A percentile compares a stretch with the other conserved stretches of the same genome.
Evolutionary conservation across 108 stramenopile genomes (phyloP).

Genomic region (Cyclostephanos tholiformis): DNA sequence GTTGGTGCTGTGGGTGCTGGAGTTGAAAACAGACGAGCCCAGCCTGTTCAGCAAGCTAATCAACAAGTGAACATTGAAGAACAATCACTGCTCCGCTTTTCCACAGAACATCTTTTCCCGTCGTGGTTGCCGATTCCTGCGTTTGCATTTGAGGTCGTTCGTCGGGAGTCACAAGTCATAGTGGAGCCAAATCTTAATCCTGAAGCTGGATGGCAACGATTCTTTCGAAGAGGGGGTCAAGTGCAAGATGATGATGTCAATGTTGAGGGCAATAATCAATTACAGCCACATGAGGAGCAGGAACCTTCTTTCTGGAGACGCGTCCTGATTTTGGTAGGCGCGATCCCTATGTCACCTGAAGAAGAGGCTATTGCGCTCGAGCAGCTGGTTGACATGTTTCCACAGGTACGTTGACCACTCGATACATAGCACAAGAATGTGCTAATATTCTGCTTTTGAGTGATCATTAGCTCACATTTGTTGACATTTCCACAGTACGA

Average conservation of each 20-base stretch:
- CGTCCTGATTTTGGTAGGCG: conserved; percentile 59
- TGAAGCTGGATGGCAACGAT: conserved; percentile 32
- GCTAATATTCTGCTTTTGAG: neutral
- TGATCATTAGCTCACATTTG: conserved; percentile 18
- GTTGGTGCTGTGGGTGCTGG: conserved; percentile 13
- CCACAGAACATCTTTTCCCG: conserved; percentile 78
- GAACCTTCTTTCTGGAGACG: conserved; percentile 64
- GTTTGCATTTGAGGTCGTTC: conserved; percentile 82
- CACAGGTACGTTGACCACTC: conserved; percentile 27
- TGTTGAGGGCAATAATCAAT: conserved; percentile 15
- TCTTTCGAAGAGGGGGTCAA: conserved; percentile 42
- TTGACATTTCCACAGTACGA: conserved; percentile 81
- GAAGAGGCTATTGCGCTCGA: conserved; percentile 74
- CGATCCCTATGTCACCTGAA: conserved; percentile 76
- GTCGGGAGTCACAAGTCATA: conserved; percentile 50
- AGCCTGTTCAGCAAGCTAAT: conserved; percentile 8
- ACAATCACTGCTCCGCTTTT: conserved; percentile 73
- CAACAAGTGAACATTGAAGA: conserved; percentile 46
- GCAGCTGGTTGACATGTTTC: conserved; percentile 76
- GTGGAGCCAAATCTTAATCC: conserved; percentile 27
- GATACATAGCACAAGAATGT: neutral
- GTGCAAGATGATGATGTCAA: conserved; percentile 11
- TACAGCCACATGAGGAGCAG: conserved; percentile 28
- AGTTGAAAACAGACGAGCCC: conserved; percentile 5
- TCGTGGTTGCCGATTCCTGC: conserved; percentile 78